phyloP scores from a whole-genome alignment of 768 basidiomycete species.

The Hericium rajendrae region DNA sequence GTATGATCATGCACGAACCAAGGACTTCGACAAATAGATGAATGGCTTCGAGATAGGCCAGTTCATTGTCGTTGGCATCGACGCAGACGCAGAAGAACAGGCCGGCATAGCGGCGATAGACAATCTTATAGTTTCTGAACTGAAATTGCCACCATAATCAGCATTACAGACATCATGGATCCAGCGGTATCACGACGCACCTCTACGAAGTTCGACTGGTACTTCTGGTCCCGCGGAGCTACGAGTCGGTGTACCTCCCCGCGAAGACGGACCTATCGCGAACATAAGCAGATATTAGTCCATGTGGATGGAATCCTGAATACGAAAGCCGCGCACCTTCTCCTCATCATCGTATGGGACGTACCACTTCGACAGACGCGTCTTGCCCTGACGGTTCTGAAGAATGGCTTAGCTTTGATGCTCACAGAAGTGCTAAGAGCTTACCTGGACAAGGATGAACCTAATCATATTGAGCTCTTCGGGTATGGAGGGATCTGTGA shows the following conservation, averaged over 20 bases:
- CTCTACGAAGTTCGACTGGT: constrained; percentile 99
- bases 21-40: constrained; percentile 97
- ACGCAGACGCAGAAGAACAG: constrained; percentile 98
- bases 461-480: constrained; percentile 66
- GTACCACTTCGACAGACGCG: constrained; percentile 96
- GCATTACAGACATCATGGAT: background rate
- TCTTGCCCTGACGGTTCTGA: constrained; percentile 98
- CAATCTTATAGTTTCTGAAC: constrained; percentile 98
- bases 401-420: background rate
- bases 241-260: constrained; percentile 96
- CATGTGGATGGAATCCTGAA: too few species aligned
- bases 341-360: constrained; percentile 98
- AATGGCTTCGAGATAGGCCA: constrained; percentile 95
- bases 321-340: constrained; percentile 48
- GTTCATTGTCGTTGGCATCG: constrained; percentile 96
- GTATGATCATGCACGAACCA: constrained; percentile 41
- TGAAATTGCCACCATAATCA: constrained; percentile 21
- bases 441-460: constrained; percentile 93
- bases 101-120: constrained; percentile 94
- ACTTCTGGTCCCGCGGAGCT: constrained; percentile 95
- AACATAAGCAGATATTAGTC: background rate
- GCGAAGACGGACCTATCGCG: constrained; percentile 69
- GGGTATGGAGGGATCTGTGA: background rate
- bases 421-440: constrained; percentile 4
- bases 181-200: constrained; percentile 32